Evolutionary conservation across 495 filamentous ascomycete species (phyloP), one percentile per base, ranked within the genome.

Genomic region (Acidiella bohemica): DNA sequence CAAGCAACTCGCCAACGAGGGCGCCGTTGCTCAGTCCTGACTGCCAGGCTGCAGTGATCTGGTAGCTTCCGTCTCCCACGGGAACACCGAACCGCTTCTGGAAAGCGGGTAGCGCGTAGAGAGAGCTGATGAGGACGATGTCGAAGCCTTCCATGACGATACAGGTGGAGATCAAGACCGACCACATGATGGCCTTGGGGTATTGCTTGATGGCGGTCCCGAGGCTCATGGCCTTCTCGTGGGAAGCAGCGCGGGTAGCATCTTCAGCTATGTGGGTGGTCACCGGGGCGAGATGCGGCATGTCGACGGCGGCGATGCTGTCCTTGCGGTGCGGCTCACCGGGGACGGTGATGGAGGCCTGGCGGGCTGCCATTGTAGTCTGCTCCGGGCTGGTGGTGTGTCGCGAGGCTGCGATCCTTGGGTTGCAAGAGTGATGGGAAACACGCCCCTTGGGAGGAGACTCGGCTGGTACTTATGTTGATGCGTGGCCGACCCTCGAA

Each of bases 11-110:
- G 16, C 81, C 80, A 44, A 67, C 63, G 20, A 18, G 19, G 6
- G 65, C 71, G 41, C 67, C 81, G 53, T 85, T 85, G 44, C 75
- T 80, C 26, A 88, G 61, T 41, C 79, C 80, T 6, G 81, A 64
- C 62, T 85, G 80, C 81, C 81, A 87, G 42, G 74, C 54, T 11
- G 81, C 78, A 12, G 80, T 60, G 7, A 87, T 66, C 50, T 84
- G 67, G 56, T 80, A 84, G 3, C 57, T 50, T n/a, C 75, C 77
- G 33, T 75, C 56, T 1, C 63, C 32, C 10, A 68, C 41, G 47
- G 61, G 50, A 39, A 72, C 62, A 21, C 81, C 81, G 54, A 83
- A 85, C 46, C 80, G 81, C 44, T 58, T 50, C 78, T 80, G 65
- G 84, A 85, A 51, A 48, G 47, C 19, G 11, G 53, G 32, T 20